These are phyloP conservation scores for Curvularia eragrostidis DNA, from an alignment of 2,329 filamentous ascomycete species.

Conservation along the genomic window DNA sequence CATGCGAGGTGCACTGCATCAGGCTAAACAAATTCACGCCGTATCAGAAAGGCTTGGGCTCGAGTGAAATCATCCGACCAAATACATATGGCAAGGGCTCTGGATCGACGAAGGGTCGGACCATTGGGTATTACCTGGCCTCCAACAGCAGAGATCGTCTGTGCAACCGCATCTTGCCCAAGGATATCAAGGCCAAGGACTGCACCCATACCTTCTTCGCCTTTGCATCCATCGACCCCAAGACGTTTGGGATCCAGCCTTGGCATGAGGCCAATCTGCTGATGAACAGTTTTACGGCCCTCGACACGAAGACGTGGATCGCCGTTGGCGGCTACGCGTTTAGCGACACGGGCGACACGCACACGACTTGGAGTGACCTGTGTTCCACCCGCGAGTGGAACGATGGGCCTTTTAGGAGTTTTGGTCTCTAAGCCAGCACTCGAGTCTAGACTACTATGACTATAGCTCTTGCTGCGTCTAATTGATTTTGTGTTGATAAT, in stretches of 20 bases:
- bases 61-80: constrained; percentile 26
- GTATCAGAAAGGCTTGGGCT: constrained; percentile 49
- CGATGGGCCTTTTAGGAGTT: too few species aligned
- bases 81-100: neutral
- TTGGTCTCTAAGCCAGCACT: too few species aligned
- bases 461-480: too few species aligned
- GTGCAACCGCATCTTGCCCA: constrained; percentile 27
- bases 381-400: constrained; percentile 5
- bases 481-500: too few species aligned
- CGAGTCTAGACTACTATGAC: too few species aligned
- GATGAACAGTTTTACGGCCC: neutral
- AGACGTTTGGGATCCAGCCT: neutral
- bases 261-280: neutral
- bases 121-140: neutral
- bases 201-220: constrained; percentile 48
- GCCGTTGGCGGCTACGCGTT: constrained; percentile 3
- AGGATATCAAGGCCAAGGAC: constrained; percentile 35
- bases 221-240: constrained; percentile 28
- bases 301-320: constrained; percentile 1
- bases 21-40: constrained; percentile 24
- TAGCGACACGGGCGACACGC: neutral
- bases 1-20: constrained; percentile 26
- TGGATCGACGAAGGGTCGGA: constrained; percentile 1
- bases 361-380: constrained; percentile 6
- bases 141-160: constrained; percentile 31